Percentiles rank a stretch among this genome's conserved stretches.
Evolutionary conservation across 805 yeast species (phyloP).

Genomic region (Helenozyma baotianmanensis): DNA sequence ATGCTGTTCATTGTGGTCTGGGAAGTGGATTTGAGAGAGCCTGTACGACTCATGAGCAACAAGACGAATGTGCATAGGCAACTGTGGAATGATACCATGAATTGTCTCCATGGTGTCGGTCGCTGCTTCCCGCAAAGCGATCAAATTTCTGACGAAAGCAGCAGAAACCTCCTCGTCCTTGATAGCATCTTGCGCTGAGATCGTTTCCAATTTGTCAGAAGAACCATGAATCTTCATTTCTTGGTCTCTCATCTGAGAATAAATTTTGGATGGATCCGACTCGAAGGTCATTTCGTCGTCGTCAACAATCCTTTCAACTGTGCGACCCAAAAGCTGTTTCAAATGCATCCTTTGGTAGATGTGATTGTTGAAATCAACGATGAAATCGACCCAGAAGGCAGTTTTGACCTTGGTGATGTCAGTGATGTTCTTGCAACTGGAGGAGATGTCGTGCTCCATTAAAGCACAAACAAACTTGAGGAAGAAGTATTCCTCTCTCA

Average conservation of each 20-base stretch:
- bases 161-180: slow-evolving; percentile 70
- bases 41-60: slow-evolving; percentile 31
- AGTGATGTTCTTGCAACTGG: slow-evolving; percentile 22
- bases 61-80: slow-evolving; percentile 35
- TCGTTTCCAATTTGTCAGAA: slow-evolving; percentile 28
- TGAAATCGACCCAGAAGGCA: slow-evolving; percentile 42
- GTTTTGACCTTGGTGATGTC: slow-evolving; percentile 35
- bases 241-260: slow-evolving; percentile 33
- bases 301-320: slow-evolving; percentile 36
- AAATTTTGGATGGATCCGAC: slow-evolving; percentile 68
- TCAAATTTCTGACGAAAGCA: slow-evolving; percentile 68
- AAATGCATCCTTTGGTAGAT: slow-evolving; percentile 46
- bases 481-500: slow-evolving; percentile 69
- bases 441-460: slow-evolving; percentile 38
- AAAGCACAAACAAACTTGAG: slow-evolving; percentile 52
- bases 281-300: slow-evolving; percentile 62
- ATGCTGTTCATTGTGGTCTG: slow-evolving; percentile 55
- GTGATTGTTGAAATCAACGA: slow-evolving; percentile 41
- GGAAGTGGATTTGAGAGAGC: slow-evolving; percentile 44
- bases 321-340: slow-evolving; percentile 37
- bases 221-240: slow-evolving; percentile 33
- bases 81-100: slow-evolving; percentile 33
- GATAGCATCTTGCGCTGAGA: slow-evolving; percentile 66
- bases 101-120: slow-evolving; percentile 56
- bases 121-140: slow-evolving; percentile 65